Base-by-base conservation (phyloP, 192 early-diverging fungal species). In the Podila epigama region DNA sequence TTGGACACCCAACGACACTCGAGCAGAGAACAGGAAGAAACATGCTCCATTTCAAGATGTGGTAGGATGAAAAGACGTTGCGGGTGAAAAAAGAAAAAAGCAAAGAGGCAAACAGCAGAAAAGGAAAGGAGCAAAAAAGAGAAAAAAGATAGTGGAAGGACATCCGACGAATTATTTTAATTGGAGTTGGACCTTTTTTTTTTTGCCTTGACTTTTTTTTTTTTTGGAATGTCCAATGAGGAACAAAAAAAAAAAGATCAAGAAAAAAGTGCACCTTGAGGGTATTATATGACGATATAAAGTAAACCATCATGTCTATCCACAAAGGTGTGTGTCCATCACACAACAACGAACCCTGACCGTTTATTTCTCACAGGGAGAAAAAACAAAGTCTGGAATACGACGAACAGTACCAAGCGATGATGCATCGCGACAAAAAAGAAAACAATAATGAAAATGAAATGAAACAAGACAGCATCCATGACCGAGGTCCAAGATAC, bases 81-180 rank as follows among this genome's bases (percentile, higher is more conserved):
- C n/a, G n/a, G n/a, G n/a, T n/a, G n/a, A 48, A 25, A 8, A n/a
- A n/a, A 5, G 41, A 42, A 48, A 48, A 20, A 20, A 8, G 18
- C 18, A 9, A 16, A 20, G 44, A 48, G 44, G 8, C 25, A 25
- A 15, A 20, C 44, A 0, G 41, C 5, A 22, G 20, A 48, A 48
- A 10, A 48, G 9, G 20, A 48, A 48, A 10, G 25, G 44, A 48
- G n/a, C 44, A 48, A 22, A 22, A 10, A 48, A 48, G 44, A 48
- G 25, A 48, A 48, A 48, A 48, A 48, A 11, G n/a, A n/a, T n/a
- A n/a, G 44, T 48, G 44, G 44, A 48, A 57, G 60, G 36, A 78
- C 75, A 80, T 80, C 79, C 79, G 75, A 83, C 71, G 80, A 83
- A 83, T 81, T 56, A 55, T 78, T 84, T 84, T 81, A 54, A 71